A percentile compares a stretch with the other conserved stretches of the same genome.
phyloP scores from a whole-genome alignment of 495 filamentous ascomycete species.

The Elaphomyces granulatus region DNA sequence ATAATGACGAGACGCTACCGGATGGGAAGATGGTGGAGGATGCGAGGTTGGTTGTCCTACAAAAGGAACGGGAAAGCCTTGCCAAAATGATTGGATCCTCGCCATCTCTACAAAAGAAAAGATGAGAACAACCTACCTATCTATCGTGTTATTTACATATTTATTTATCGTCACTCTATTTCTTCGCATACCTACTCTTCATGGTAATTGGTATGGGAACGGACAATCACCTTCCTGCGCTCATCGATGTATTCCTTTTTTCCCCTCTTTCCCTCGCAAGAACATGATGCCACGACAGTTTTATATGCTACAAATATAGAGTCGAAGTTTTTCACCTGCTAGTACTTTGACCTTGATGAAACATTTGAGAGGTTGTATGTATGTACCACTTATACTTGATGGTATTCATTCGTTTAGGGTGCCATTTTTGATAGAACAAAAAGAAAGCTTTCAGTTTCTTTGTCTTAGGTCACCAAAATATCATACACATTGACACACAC shows the following conservation, averaged over 20 bases:
- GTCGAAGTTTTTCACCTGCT: too few species aligned
- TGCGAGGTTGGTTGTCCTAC: slow-evolving; percentile 31
- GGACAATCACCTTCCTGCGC: background rate
- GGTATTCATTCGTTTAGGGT: too few species aligned
- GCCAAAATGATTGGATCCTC: slow-evolving; percentile 23
- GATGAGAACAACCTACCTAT: slow-evolving; percentile 8
- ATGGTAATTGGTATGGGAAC: background rate
- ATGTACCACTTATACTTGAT: too few species aligned
- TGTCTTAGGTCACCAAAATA: too few species aligned
- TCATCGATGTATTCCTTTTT: background rate
- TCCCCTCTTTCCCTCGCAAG: too few species aligned
- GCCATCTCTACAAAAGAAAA: slow-evolving; percentile 17
- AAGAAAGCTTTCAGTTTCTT: too few species aligned
- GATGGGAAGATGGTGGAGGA: slow-evolving; percentile 30
- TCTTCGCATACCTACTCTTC: background rate
- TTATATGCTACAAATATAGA: too few species aligned
- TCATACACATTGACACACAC: too few species aligned
- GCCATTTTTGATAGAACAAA: too few species aligned
- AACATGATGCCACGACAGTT: too few species aligned
- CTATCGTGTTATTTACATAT: slow-evolving; percentile 1
- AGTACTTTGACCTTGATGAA: too few species aligned
- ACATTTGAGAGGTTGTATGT: too few species aligned
- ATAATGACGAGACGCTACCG: slow-evolving; percentile 10
- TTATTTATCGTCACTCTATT: slow-evolving; percentile 1
- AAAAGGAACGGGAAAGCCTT: slow-evolving; percentile 31